Evolutionary conservation across 202 grass and related monocot genomes (phyloP), one percentile per base, ranked within the genome.

Genomic region (Panicum virgatum): DNA sequence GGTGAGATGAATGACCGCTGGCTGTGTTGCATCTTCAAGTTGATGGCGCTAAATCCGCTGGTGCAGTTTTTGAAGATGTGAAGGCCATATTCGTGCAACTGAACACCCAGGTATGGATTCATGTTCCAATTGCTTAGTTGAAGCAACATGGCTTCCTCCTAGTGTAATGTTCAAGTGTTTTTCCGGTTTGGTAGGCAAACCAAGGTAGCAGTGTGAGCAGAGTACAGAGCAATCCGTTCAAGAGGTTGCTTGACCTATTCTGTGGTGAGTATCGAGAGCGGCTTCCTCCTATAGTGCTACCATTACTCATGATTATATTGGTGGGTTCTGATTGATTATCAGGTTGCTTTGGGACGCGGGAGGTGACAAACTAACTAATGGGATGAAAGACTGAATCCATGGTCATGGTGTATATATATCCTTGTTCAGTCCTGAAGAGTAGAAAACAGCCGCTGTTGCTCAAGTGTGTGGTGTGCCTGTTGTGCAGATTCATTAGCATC

Each of bases 1-100:
- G 38, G 16, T 39, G 30, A 36, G 62, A 77, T 29, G 15, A 48
- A 52, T 8, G 6, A 40, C 52, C 48, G 23, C 15, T 69, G 15
- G 43, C 29, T 37, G 9, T 34, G 50, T 15, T 5, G 23, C 23
- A 14, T 76, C 27, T 75, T 73, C 79, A 98, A 92, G 82, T 94
- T 53, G 84, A 91, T 79, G 96, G 88, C 61, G 63, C 54, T 53
- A 95, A 86, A 69, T 42, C 77, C 7, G 32, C 85, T 38, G 92
- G 93, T 42, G 89, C 79, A 15, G 81, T 98, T 60, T 98, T 91
- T 30, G 73, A 93, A 83, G 84, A 89, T 39, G 83, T 98, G 26
- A 91, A 95, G 79, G 77, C 62, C 47, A 78, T 90, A 81, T 98
- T 98, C 36, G 34, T 80, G 46, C 72, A 86, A 22, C 68, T 86